These are phyloP conservation scores for Mortierella sp. DNA, from an alignment of 371 early-diverging fungal genomes.

Conservation along the genomic window DNA sequence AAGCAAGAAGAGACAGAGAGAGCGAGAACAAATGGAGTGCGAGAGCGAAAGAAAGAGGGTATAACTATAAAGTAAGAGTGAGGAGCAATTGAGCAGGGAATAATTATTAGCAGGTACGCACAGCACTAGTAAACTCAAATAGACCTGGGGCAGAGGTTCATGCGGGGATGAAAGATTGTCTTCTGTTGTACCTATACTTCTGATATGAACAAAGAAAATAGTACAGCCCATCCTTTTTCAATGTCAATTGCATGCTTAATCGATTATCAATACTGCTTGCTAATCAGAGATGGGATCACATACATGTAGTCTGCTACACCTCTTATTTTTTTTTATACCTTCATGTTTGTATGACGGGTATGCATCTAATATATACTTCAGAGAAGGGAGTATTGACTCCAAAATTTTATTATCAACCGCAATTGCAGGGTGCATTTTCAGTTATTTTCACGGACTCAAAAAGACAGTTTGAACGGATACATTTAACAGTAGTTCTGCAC, in stretches of 20 bases:
- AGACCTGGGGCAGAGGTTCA: no score
- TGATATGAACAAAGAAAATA: no score
- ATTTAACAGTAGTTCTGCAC: neutral
- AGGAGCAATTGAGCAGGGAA: no score
- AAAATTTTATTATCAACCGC: neutral
- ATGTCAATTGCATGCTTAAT: neutral
- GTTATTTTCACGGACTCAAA: neutral
- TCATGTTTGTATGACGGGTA: neutral
- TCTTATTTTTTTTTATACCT: neutral
- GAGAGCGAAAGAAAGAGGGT: neutral
- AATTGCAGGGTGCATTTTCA: neutral
- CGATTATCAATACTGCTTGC: neutral
- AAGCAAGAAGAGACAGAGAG: neutral
- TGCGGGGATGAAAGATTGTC: neutral
- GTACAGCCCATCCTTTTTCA: neutral
- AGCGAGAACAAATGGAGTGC: constrained; percentile 3
- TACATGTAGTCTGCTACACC: neutral
- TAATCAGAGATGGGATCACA: constrained; percentile 1
- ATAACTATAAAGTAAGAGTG: neutral
- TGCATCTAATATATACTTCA: constrained; percentile 5
- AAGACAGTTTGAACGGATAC: no score
- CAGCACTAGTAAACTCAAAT: no score
- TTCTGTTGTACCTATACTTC: neutral
- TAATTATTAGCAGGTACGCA: no score
- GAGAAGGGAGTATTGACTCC: neutral